These are phyloP conservation scores for Plasmodium vinckei DNA, from an alignment of 169 alveolate genomes.

Conservation along the genomic window DNA sequence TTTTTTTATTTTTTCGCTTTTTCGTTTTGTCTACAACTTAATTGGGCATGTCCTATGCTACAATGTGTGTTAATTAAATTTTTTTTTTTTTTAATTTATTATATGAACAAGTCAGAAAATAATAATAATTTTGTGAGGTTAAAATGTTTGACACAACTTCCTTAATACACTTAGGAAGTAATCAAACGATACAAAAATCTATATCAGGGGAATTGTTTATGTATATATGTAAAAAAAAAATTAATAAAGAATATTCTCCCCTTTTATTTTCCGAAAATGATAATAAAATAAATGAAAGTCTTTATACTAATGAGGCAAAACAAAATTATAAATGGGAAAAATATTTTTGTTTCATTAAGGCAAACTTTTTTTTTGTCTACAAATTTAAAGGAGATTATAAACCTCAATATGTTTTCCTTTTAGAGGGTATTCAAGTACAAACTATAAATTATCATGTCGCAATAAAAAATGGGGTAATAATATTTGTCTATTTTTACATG, in stretches of 20 bases:
- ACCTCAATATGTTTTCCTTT: constrained; percentile 29
- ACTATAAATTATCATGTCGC: constrained; percentile 45
- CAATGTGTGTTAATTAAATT: not conserved
- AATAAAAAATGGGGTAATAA: constrained; percentile 42
- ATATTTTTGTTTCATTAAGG: constrained; percentile 48
- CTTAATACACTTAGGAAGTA: constrained; percentile 38
- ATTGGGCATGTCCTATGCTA: too few species aligned
- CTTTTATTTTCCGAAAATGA: constrained; percentile 6
- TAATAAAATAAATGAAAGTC: not conserved
- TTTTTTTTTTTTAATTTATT: not conserved
- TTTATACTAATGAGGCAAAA: not conserved
- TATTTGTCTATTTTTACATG: not conserved
- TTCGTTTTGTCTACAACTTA: too few species aligned
- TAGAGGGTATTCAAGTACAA: constrained; percentile 40
- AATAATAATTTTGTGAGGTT: not conserved
- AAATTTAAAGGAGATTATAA: constrained; percentile 39
- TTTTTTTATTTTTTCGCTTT: too few species aligned
- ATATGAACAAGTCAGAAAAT: too few species aligned
- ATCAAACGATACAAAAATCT: constrained; percentile 9
- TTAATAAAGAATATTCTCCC: constrained; percentile 20
- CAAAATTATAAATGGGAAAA: constrained; percentile 36
- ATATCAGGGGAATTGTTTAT: constrained; percentile 35
- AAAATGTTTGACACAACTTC: constrained; percentile 62
- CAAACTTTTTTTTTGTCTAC: constrained; percentile 55
- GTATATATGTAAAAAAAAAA: constrained; percentile 48